These are phyloP conservation scores for Ustilago esculenta DNA, from an alignment of 1,284 basidiomycete genomes.

Conservation along the genomic window DNA sequence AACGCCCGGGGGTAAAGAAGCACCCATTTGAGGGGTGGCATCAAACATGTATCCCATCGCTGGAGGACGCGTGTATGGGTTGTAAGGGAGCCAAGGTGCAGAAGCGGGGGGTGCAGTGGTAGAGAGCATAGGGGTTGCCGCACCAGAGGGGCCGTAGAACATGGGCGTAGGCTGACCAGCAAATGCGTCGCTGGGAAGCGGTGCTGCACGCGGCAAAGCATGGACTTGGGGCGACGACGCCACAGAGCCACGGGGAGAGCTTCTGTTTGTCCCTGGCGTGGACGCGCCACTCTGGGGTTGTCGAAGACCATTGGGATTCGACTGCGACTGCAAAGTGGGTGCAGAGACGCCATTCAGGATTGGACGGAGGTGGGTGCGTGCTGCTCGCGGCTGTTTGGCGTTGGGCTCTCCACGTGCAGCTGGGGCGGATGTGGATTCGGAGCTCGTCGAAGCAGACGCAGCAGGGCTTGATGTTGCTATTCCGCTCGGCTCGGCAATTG, in stretches of 20 bases:
- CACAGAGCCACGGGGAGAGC: conserved; percentile 18
- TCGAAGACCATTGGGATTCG: conserved; percentile 9
- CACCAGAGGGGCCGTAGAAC: conserved; percentile 21
- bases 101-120: neutral
- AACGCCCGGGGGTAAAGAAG: conserved; percentile 18
- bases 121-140: conserved; percentile 13
- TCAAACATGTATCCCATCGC: conserved; percentile 8
- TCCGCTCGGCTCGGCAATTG: neutral
- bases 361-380: conserved; percentile 8
- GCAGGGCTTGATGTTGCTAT: neutral
- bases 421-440: neutral
- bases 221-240: conserved; percentile 18
- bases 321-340: neutral
- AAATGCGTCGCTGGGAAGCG: neutral
- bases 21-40: conserved; percentile 17
- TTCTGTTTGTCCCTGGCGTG: conserved; percentile 15
- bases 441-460: neutral
- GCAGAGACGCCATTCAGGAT: conserved; percentile 1
- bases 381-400: conserved; percentile 3
- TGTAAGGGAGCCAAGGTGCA: conserved; percentile 11
- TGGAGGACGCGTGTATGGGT: neutral
- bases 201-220: conserved; percentile 1
- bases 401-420: neutral
- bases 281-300: too few relatives aligned
- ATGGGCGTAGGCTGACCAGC: conserved; percentile 1